Evolutionary conservation across 2,329 filamentous ascomycete species (phyloP), one percentile per base, ranked within the genome.

Genomic region (Xylaria hypoxylon): DNA sequence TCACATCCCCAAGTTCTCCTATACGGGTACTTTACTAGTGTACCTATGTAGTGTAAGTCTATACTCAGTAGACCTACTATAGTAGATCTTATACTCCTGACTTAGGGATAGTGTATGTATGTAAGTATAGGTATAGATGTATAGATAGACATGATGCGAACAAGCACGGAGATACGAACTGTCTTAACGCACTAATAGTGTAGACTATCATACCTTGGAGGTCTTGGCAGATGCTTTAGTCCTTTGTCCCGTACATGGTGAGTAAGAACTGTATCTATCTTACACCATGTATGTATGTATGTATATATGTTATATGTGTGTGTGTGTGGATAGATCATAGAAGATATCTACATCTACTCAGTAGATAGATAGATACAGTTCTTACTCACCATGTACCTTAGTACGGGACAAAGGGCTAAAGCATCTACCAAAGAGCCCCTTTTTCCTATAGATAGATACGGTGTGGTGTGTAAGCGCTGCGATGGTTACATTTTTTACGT

Each of bases 401-500:
- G n/a, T n/a, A n/a, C n/a, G n/a, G n/a, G n/a, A n/a, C n/a, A n/a
- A n/a, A n/a, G n/a, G n/a, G n/a, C n/a, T n/a, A n/a, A n/a, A n/a
- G n/a, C n/a, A n/a, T n/a, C n/a, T n/a, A n/a, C n/a, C n/a, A n/a
- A n/a, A 22, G 44, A 47, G 44, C 44, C 51, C 51, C 35, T 19
- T 53, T 35, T 53, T 35, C 31, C 51, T 42, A 44, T 56, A 26
- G 35, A 47, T 22, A 58, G 26, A 38, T 38, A 22, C n/a, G 11
- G 31, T 48, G 13, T 15, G n/a, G n/a, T 24, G 22, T 42, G 44
- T 59, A 64, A 59, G 62, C 62, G 55, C 55, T 47, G 56, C 56
- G 48, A 15, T 19, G 60, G 62, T 64, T 60, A 64, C 56, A 60
- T 60, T 56, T 38, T 11, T 2, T 52, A 22, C n/a, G 7, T 35